Evolutionary conservation across 1,284 basidiomycete genomes (phyloP).

Genomic region (Cutaneotrichosporon cutaneum): DNA sequence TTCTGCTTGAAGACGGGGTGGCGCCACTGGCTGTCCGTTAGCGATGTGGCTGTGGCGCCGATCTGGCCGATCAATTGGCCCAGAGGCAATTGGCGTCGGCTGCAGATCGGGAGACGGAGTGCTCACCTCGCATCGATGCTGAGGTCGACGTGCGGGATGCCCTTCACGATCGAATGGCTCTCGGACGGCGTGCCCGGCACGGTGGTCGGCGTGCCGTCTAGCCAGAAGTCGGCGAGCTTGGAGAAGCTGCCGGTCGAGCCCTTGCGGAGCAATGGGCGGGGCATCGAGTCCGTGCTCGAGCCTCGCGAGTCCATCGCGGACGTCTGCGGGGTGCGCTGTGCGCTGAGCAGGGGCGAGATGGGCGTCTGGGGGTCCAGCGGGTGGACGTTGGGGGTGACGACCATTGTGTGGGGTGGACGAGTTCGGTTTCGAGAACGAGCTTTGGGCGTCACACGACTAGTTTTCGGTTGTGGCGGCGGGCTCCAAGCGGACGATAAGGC

Average conservation of each 20-base stretch:
- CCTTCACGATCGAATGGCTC: constrained; percentile 57
- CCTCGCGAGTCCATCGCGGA: neutral
- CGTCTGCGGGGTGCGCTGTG: neutral
- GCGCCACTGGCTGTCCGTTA: constrained; percentile 44
- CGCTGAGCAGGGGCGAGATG: constrained; percentile 28
- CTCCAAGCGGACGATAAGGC: neutral
- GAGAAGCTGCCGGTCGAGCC: constrained; percentile 47
- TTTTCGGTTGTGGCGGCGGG: neutral
- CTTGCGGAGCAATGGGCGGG: constrained; percentile 32
- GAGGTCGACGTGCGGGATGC: constrained; percentile 63
- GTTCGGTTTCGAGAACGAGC: neutral
- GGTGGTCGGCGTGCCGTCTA: constrained; percentile 31
- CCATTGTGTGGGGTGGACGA: constrained; percentile 23
- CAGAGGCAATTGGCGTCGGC: neutral
- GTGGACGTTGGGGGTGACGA: constrained; percentile 26
- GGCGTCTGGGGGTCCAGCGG: constrained; percentile 22
- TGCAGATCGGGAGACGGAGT: constrained; percentile 12
- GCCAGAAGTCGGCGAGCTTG: constrained; percentile 47
- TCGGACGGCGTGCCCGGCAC: constrained; percentile 21
- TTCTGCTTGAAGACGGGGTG: constrained; percentile 52
- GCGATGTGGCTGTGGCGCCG: neutral
- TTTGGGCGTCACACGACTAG: constrained; percentile 5
- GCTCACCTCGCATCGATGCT: constrained; percentile 73
- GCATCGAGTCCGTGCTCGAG: neutral
- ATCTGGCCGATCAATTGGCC: neutral